Conservation (phyloP, 495 filamentous ascomycete genomes). For the Viridothelium virens region DNA sequence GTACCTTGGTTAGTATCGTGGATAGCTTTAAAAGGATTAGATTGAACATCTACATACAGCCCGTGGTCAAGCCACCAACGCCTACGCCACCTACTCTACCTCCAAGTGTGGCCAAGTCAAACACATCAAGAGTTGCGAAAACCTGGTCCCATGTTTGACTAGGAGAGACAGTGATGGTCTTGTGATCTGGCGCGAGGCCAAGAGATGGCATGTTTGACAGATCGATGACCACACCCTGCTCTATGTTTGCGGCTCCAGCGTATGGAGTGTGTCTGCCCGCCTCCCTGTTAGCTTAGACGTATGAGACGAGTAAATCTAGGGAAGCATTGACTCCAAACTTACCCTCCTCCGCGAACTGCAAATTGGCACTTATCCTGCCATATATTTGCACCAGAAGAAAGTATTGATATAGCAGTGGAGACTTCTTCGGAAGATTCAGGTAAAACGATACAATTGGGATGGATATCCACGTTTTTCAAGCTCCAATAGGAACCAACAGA, state of each 20-base stretch:
- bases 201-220: background rate
- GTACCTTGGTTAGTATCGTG: background rate
- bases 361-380: conserved; percentile 16
- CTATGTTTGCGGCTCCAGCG: conserved; percentile 18
- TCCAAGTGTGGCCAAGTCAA: conserved; percentile 43
- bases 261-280: conserved; percentile 12
- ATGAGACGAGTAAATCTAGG: background rate
- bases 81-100: conserved; percentile 42
- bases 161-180: conserved; percentile 14
- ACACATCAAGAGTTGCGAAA: conserved; percentile 40
- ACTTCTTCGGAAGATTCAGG: conserved; percentile 10
- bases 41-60: conserved; percentile 29
- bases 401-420: background rate
- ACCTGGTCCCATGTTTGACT: conserved; percentile 33
- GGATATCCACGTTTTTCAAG: conserved; percentile 13
- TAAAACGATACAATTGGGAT: conserved; percentile 6
- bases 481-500: conserved; percentile 13
- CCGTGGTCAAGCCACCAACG: conserved; percentile 36
- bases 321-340: background rate
- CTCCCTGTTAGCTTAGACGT: background rate
- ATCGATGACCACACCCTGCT: conserved; percentile 20
- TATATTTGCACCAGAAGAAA: conserved; percentile 9
- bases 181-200: conserved; percentile 10
- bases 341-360: conserved; percentile 16
- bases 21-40: background rate